Base-by-base conservation (phyloP, 2,329 filamentous ascomycete species). In the Stachybotrys elegans region DNA sequence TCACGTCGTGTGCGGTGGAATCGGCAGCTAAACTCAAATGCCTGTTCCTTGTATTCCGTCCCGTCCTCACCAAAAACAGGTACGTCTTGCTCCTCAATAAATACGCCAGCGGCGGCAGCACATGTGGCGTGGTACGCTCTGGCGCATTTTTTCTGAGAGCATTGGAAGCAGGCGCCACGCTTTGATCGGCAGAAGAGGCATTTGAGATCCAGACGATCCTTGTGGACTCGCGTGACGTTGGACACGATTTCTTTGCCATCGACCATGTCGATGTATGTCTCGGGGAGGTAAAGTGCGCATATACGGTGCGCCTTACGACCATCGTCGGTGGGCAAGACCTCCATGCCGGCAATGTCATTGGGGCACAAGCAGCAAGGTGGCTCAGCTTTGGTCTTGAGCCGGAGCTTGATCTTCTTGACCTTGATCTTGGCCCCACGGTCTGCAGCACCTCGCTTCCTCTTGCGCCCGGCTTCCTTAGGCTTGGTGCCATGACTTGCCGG, bases 141-240 rank as follows among this genome's bases (percentile, higher is more conserved):
- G 4, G 88, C 86, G 57, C 93, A 98, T 63, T 95, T 97, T 71
- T 91, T 92, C 54, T 89, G 85, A 1, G 89, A 94, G 66, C 93
- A 98, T 64, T 97, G 92, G 69, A 98, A 94, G 67, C 92, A 96
- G 14, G 89, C 89, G n/a, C 93, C 93, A 45, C 86, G 87, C 65
- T 93, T 94, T 23, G 90, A 94, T 25, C 91, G 88, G 61, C 93
- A 98, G 68, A 88, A 95, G 49, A 95, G 82, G 64, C 93, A 98
- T 65, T 95, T 95, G 53, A 97, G 82, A 21, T 94, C 90, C 53
- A 95, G 71, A 17, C 92, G 86, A 44, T 87, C 88, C 63, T 93
- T 92, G 59, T 87, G 83, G 52, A 97, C 90, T 48, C 81, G 80
- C n/a, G 79, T 77, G 41, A 90, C 79, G 53, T 94, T 92, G 52